Evolutionary conservation across 1,284 basidiomycete genomes (phyloP), one percentile per base, ranked within the genome.

Genomic region (Marasmius oreades): DNA sequence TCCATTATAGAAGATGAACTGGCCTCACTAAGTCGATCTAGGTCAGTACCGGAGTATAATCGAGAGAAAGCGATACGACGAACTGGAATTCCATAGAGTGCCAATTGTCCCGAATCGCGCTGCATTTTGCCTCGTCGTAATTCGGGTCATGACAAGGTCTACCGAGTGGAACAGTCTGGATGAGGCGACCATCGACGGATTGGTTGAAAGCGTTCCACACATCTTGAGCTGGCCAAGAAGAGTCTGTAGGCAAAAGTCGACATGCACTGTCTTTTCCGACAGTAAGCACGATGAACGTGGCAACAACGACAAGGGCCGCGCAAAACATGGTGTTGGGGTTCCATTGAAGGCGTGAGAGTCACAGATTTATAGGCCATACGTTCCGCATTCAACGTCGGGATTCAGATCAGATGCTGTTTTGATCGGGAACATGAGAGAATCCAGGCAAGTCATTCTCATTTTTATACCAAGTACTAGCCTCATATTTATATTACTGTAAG

Each of bases 131-230:
- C 6, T 43, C 14, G 34, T 64, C 46, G 28, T 54, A 61, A 22
- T 39, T 53, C 11, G 58, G 58, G 42, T 57, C 45, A 52, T 64
- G 62, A 46, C 64, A 66, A 34, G 58, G 57, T 16, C 47, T 55
- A 18, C 55, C 64, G n/a, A 63, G 53, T 24, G 66, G 66, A 8
- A 64, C 57, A 22, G 63, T 61, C 22, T 62, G 52, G 36, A 65
- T 61, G 18, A 67, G 59, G 26, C 57, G 55, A 2, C 65, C 65
- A 20, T 61, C 56, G 5, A 67, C 37, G n/a, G 65, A 61, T 5
- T 55, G 18, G 51, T 66, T 67, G 23, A 67, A 55, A 23, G 62
- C 56, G 22, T 57, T 46, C 66, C 66, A 67, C 34, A 60, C 55
- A 26, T 58, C 55, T 10, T 33, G 33, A 11, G 62, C 55, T 20